These are phyloP conservation scores for Aspergillus bombycis DNA, from an alignment of 2,329 filamentous ascomycete genomes.

Conservation along the genomic window DNA sequence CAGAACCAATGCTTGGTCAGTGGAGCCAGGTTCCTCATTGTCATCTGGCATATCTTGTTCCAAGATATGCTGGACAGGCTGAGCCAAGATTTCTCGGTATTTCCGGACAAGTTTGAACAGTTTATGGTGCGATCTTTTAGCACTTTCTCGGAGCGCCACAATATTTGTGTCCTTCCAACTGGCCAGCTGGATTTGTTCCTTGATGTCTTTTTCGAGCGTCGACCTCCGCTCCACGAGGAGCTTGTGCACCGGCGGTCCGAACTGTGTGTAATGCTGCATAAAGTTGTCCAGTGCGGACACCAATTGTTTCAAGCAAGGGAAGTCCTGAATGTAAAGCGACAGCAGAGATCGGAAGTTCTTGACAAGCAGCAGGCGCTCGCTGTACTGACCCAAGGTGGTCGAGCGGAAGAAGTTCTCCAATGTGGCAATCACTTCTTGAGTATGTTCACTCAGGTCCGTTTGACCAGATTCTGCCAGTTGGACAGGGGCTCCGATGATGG, in stretches of 20 bases:
- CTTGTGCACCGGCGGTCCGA: constrained; percentile 67
- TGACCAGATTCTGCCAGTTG: constrained; percentile 63
- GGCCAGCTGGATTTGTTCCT: constrained; percentile 86
- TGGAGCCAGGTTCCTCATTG: constrained; percentile 33
- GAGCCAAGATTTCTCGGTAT: constrained; percentile 77
- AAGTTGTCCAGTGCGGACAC: constrained; percentile 73
- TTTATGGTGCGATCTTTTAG: constrained; percentile 86
- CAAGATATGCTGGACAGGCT: constrained; percentile 69
- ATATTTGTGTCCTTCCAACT: constrained; percentile 99
- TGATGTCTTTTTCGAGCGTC: constrained; percentile 86
- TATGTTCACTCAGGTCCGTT: constrained; percentile 66
- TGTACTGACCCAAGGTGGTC: constrained; percentile 81
- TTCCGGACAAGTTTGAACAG: constrained; percentile 90
- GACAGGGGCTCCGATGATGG: constrained; percentile 75
- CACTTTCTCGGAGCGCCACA: constrained; percentile 82
- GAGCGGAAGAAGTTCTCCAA: constrained; percentile 78
- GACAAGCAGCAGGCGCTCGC: constrained; percentile 71
- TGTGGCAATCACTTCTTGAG: constrained; percentile 70
- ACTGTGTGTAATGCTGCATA: constrained; percentile 73
- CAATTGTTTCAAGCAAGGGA: constrained; percentile 62
- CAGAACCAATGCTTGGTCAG: constrained; percentile 15
- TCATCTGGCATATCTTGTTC: constrained; percentile 37
- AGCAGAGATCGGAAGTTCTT: constrained; percentile 66
- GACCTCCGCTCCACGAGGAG: constrained; percentile 68
- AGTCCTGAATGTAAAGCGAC: constrained; percentile 61